These are phyloP conservation scores for Leccinum griseonigrum DNA, from an alignment of 1,284 basidiomycete species.

Conservation along the genomic window DNA sequence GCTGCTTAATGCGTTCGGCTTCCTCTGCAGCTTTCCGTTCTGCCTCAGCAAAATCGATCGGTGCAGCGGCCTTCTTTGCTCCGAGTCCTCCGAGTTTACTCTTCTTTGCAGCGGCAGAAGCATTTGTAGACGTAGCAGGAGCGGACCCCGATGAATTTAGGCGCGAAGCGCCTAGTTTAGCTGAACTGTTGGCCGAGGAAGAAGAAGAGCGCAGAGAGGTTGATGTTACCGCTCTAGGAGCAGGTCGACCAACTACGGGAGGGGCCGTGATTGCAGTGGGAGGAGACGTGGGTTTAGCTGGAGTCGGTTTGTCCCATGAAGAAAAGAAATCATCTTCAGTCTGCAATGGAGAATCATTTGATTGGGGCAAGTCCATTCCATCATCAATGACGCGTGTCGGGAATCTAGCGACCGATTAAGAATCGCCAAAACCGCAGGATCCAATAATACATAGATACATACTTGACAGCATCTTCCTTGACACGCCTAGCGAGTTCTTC, in stretches of 20 bases:
- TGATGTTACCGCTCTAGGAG: slow-evolving; percentile 67
- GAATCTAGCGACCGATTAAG: slow-evolving; percentile 48
- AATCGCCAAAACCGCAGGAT: not conserved
- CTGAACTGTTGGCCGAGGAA: slow-evolving; percentile 35
- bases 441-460: slow-evolving; percentile 25
- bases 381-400: slow-evolving; percentile 79
- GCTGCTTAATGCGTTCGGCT: slow-evolving; percentile 83
- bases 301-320: slow-evolving; percentile 87
- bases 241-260: slow-evolving; percentile 31
- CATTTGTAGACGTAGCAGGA: slow-evolving; percentile 33
- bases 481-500: slow-evolving; percentile 86
- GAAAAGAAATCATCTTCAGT: slow-evolving; percentile 90
- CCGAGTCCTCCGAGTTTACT: slow-evolving; percentile 82
- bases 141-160: slow-evolving; percentile 48
- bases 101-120: slow-evolving; percentile 48
- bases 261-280: slow-evolving; percentile 40
- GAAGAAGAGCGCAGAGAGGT: slow-evolving; percentile 48
- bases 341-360: slow-evolving; percentile 38
- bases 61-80: slow-evolving; percentile 75
- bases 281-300: slow-evolving; percentile 51
- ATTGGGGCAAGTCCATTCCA: slow-evolving; percentile 54
- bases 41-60: slow-evolving; percentile 90
- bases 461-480: slow-evolving; percentile 77
- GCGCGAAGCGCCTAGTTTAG: slow-evolving; percentile 53
- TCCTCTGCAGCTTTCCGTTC: slow-evolving; percentile 87